These are phyloP conservation scores for Neolecta irregularis DNA, from an alignment of 1,139 yeast genomes.

Conservation along the genomic window DNA sequence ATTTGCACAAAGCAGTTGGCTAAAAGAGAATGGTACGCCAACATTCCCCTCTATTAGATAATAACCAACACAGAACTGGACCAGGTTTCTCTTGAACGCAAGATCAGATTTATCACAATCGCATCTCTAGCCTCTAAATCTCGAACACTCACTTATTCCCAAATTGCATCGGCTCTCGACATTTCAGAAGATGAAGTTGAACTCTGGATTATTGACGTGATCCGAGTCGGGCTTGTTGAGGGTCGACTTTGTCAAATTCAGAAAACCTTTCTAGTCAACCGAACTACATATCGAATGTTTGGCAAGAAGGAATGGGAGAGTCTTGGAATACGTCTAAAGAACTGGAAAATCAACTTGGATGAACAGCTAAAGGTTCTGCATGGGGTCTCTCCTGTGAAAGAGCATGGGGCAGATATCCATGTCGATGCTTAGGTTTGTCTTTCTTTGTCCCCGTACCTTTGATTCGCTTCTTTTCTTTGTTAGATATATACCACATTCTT, in stretches of 20 bases:
- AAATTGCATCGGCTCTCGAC: conserved; percentile 24
- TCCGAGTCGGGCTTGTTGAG: conserved; percentile 30
- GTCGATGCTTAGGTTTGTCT: neutral
- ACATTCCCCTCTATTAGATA: no score
- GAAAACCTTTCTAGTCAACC: conserved; percentile 26
- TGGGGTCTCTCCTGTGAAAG: conserved; percentile 4
- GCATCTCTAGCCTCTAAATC: conserved; percentile 17
- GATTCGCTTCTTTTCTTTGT: no score
- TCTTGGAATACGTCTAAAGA: conserved; percentile 23
- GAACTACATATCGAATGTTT: conserved; percentile 27
- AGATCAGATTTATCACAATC: conserved; percentile 17
- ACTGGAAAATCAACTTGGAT: conserved; percentile 27
- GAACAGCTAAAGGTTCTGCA: conserved; percentile 24
- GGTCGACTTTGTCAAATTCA: conserved; percentile 31
- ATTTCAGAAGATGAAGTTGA: conserved; percentile 27
- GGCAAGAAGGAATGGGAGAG: conserved; percentile 27
- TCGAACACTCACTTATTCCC: conserved; percentile 22
- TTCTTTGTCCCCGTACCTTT: no score
- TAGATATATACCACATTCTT: neutral
- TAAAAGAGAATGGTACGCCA: no score
- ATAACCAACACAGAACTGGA: conserved; percentile 16
- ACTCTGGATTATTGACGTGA: conserved; percentile 29
- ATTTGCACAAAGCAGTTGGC: conserved; percentile 15
- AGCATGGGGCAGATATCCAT: conserved; percentile 6
- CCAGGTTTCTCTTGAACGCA: conserved; percentile 19